These are phyloP conservation scores for Xerocomus amazonicus DNA, from an alignment of 1,284 basidiomycete genomes.

Conservation along the genomic window DNA sequence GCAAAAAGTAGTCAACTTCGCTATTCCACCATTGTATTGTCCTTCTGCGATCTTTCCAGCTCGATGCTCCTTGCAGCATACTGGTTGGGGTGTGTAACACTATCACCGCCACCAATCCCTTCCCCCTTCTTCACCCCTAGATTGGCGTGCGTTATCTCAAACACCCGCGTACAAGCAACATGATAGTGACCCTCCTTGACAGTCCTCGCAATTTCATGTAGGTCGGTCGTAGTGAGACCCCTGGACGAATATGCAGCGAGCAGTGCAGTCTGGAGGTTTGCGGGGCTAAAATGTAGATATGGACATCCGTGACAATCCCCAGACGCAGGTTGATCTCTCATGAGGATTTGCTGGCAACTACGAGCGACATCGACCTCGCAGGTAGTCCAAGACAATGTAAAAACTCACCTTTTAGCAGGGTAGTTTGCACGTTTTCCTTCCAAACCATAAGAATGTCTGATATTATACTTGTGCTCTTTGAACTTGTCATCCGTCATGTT, in stretches of 20 bases:
- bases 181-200: constrained; percentile 89
- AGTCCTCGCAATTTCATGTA: constrained; percentile 82
- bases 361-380: constrained; percentile 5
- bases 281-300: constrained; percentile 85
- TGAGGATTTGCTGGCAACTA: constrained; percentile 91
- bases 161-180: constrained; percentile 95
- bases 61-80: constrained; percentile 71
- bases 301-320: constrained; percentile 90
- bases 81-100: constrained; percentile 93
- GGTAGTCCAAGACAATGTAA: neutral
- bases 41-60: constrained; percentile 44
- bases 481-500: constrained; percentile 91
- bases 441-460: constrained; percentile 92
- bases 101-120: constrained; percentile 85
- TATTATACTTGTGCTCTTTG: constrained; percentile 98
- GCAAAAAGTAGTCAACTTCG: neutral
- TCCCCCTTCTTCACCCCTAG: constrained; percentile 84
- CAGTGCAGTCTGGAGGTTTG: constrained; percentile 82
- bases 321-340: constrained; percentile 68
- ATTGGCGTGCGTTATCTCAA: constrained; percentile 85
- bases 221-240: constrained; percentile 60
- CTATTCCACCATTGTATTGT: constrained; percentile 28
- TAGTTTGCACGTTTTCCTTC: constrained; percentile 96
- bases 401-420: constrained; percentile 77
- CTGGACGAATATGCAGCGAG: constrained; percentile 69